These are phyloP conservation scores for Cucumis melo DNA, from an alignment of 306 rosid genomes.

Conservation along the genomic window DNA sequence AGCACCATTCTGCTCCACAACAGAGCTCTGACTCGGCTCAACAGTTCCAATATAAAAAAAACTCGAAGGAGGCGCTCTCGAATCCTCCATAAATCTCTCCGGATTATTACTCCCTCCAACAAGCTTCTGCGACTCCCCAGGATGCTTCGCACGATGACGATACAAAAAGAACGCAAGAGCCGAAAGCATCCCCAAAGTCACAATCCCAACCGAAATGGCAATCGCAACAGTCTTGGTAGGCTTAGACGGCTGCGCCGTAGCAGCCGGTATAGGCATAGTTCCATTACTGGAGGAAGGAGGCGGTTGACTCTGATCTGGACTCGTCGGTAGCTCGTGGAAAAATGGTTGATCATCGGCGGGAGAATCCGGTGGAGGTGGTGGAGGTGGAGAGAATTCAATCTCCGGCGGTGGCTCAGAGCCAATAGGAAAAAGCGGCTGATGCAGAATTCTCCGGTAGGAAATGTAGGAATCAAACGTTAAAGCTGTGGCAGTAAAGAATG, in stretches of 20 bases:
- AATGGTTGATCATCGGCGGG: conserved; percentile 5
- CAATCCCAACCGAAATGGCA: conserved; percentile 82
- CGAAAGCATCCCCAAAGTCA: conserved; percentile 87
- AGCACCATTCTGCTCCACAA: conserved; percentile 12
- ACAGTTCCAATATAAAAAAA: conserved; percentile 91
- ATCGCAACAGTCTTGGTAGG: conserved; percentile 76
- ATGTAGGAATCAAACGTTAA: background rate
- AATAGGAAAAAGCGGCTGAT: conserved; percentile 42
- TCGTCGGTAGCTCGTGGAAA: background rate
- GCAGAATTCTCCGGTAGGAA: conserved; percentile 44
- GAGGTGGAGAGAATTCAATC: conserved; percentile 18
- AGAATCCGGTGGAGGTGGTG: conserved; percentile 15
- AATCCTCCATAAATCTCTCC: conserved; percentile 25
- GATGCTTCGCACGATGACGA: conserved; percentile 71
- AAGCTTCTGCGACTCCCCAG: conserved; percentile 56
- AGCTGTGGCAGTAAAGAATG: background rate
- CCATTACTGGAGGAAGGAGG: conserved; percentile 23
- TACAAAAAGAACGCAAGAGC: conserved; percentile 73
- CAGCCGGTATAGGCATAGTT: conserved; percentile 50
- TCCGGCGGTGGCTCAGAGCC: conserved; percentile 4
- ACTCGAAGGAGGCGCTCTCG: conserved; percentile 50
- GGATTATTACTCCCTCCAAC: conserved; percentile 24
- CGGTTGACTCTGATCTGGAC: conserved; percentile 22
- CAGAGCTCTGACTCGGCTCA: conserved; percentile 43
- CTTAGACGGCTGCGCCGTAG: conserved; percentile 58